Evolutionary conservation across 2,329 filamentous ascomycete species (phyloP).

Genomic region (Colletotrichum lupini): DNA sequence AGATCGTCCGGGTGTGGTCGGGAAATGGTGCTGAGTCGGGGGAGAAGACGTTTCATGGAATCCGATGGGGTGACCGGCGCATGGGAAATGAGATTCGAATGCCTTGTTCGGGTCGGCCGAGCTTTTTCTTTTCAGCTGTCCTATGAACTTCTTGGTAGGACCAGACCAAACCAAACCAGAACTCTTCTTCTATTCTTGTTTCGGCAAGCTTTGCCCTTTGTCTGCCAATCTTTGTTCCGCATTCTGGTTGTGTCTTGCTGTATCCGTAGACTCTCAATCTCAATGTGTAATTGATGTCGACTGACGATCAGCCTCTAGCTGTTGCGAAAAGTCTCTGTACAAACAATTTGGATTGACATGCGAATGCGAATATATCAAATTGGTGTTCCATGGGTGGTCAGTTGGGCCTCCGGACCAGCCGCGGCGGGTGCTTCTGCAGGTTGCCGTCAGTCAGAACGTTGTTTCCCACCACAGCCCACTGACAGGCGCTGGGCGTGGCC

Average conservation of each 20-base stretch:
- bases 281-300: background rate
- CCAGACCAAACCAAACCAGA: background rate
- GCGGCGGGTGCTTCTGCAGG: background rate
- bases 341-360: background rate
- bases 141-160: background rate
- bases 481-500: background rate
- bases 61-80: conserved; percentile 22
- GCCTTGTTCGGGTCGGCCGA: conserved; percentile 11
- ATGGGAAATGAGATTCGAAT: background rate
- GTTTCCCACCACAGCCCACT: background rate
- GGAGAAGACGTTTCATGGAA: conserved; percentile 21
- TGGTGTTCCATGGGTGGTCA: background rate
- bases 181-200: background rate
- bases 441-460: background rate
- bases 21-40: conserved; percentile 11
- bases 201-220: background rate
- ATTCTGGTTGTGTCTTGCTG: background rate
- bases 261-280: background rate
- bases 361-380: background rate
- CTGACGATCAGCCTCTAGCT: background rate
- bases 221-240: background rate
- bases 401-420: background rate
- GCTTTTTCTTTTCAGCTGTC: background rate
- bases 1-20: background rate
- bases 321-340: background rate